A percentile compares a stretch with the other conserved stretches of the same genome.
These are phyloP conservation scores for Lepidium campestre DNA, from an alignment of 441 rosid genomes.

Conservation along the genomic window DNA sequence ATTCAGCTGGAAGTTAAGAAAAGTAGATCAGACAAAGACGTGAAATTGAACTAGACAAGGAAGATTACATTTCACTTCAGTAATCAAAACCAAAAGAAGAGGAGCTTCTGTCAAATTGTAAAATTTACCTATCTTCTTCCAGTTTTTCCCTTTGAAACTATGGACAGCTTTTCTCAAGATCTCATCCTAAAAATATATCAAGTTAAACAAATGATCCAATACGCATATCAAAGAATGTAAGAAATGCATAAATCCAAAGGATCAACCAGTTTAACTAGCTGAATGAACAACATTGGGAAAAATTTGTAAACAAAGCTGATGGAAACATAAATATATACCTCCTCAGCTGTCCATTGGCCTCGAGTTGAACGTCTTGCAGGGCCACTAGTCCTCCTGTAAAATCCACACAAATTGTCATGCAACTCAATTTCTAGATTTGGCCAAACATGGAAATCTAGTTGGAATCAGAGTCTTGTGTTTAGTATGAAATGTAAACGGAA, in stretches of 20 bases:
- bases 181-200: conserved; percentile 64
- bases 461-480: too few species aligned
- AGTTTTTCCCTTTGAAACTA: conserved; percentile 92
- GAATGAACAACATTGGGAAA: not conserved
- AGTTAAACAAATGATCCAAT: not conserved
- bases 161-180: conserved; percentile 86
- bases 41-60: not conserved
- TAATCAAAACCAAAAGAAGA: not conserved
- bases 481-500: not conserved
- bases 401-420: conserved; percentile 2
- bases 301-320: not conserved
- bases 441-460: not conserved
- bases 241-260: not conserved
- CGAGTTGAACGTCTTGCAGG: conserved; percentile 97
- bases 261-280: not conserved
- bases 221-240: not conserved
- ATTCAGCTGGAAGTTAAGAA: conserved; percentile 66
- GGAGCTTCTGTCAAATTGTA: not conserved
- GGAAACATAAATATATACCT: conserved; percentile 41
- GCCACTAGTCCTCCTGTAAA: conserved; percentile 84
- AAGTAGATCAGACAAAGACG: conserved; percentile 27
- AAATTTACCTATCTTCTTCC: conserved; percentile 91
- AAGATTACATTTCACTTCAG: not conserved
- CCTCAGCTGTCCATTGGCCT: conserved; percentile 99
- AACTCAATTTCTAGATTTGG: not conserved